Base-by-base conservation (phyloP, 148 eudicot species). In the Salicornia ramosissima region DNA sequence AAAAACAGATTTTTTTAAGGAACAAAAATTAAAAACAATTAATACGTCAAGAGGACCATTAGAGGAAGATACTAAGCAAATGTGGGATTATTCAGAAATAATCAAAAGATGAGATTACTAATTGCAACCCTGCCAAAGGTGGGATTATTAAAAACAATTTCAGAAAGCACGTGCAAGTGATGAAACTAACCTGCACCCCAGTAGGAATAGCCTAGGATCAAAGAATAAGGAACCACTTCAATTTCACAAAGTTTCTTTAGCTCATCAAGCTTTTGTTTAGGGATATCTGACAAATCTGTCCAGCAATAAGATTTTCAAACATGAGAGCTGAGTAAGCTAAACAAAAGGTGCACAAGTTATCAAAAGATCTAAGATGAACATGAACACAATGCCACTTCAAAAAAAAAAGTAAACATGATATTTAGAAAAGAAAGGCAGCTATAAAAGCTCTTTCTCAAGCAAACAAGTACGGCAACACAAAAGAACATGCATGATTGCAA, bases 141-240 rank as follows among this genome's bases (percentile, higher is more conserved):
- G n/a, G n/a, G n/a, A n/a, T n/a, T n/a, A n/a, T n/a, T n/a, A n/a
- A n/a, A n/a, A n/a, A 31, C 16, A 21, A 67, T 40, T 45, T 51
- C 36, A 33, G 12, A 57, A 63, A 63, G 71, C 67, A 75, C 67
- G 73, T 16, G 55, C 58, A 67, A n/a, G n/a, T n/a, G n/a, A n/a
- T n/a, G n/a, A n/a, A n/a, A 77, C 80, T 82, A 36, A 94, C 99
- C 99, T 83, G 93, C 89, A 60, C 86, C 80, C 97, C 97, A 94
- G 70, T 94, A 94, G 29, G 97, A 88, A 83, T 94, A 94, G 64
- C 93, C 97, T 65, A 94, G 97, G 33, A 87, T 86, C 73, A 94
- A 13, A 13, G 96, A 87, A 80, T 94, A 85, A 46, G 97, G 87
- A 58, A 91, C 87, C 42, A 89, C 91, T 82, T 88, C 87, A 79